Percentiles rank a stretch among this genome's conserved stretches.
phyloP scores from a whole-genome alignment of 495 filamentous ascomycete genomes.

The Chlorociboria aeruginascens region DNA sequence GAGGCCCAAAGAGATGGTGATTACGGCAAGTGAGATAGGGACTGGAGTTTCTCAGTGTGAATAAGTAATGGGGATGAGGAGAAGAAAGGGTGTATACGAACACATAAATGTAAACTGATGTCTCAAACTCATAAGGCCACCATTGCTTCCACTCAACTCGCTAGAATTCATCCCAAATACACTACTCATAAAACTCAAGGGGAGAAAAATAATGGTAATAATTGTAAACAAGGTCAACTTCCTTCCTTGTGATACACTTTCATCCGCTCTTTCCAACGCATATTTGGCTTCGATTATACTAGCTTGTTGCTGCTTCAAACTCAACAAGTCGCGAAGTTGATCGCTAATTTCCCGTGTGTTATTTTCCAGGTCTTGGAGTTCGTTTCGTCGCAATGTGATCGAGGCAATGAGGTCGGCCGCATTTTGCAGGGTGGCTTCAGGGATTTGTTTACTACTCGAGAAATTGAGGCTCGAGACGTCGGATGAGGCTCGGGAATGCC shows the following conservation, averaged over 20 bases:
- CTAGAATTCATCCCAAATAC: conserved; percentile 33
- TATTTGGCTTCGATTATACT: conserved; percentile 8
- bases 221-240: conserved; percentile 30
- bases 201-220: conserved; percentile 22
- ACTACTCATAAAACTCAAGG: conserved; percentile 25
- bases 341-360: background rate
- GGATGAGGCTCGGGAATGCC: too few species aligned
- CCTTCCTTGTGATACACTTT: conserved; percentile 4
- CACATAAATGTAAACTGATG: background rate
- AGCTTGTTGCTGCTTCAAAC: conserved; percentile 9
- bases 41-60: too few species aligned
- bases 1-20: too few species aligned
- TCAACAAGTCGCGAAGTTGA: conserved; percentile 2
- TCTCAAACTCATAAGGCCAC: background rate
- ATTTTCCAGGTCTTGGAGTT: background rate
- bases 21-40: too few species aligned
- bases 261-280: conserved; percentile 2
- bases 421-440: background rate
- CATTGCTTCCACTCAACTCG: conserved; percentile 23
- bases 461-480: background rate
- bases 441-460: background rate
- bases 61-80: too few species aligned
- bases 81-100: background rate
- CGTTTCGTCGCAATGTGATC: background rate
- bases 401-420: background rate